These are phyloP conservation scores for Lactarius deliciosus DNA, from an alignment of 768 basidiomycete genomes.

Conservation along the genomic window DNA sequence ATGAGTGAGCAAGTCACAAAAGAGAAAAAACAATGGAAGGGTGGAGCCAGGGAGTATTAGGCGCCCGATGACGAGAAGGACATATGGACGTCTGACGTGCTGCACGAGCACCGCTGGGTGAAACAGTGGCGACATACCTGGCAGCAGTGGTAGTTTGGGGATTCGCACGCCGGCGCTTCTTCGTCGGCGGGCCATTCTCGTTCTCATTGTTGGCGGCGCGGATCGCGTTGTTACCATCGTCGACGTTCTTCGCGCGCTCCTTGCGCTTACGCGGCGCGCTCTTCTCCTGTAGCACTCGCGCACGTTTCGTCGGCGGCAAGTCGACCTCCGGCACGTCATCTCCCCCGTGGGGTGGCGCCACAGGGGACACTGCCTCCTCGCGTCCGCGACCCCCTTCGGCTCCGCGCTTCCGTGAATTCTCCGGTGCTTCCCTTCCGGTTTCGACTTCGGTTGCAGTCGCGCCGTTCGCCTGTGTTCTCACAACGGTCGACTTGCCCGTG, in stretches of 20 bases:
- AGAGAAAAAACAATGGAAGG: not conserved
- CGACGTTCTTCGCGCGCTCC: not conserved
- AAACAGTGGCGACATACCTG: not conserved
- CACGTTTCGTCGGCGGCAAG: not conserved
- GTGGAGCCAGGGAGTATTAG: not conserved
- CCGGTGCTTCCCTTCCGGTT: not conserved
- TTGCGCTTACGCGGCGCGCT: conserved; percentile 11
- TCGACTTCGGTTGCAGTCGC: not conserved
- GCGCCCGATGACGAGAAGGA: not conserved
- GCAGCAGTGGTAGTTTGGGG: not conserved
- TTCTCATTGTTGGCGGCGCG: not conserved
- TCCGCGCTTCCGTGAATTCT: not conserved
- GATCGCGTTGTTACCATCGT: not conserved
- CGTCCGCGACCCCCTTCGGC: not conserved
- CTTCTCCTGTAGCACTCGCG: not conserved
- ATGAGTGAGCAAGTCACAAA: not conserved
- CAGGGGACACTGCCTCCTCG: not conserved
- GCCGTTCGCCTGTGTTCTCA: not conserved
- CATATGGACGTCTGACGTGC: too few relatives aligned
- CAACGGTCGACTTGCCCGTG: not conserved
- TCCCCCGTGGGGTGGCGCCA: not conserved
- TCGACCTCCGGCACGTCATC: not conserved
- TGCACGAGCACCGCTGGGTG: not conserved
- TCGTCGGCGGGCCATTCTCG: conserved; percentile 2
- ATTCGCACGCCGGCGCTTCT: conserved; percentile 13